Evolutionary conservation across 2,329 filamentous ascomycete genomes (phyloP).

Genomic region (Cercospora sp.): DNA sequence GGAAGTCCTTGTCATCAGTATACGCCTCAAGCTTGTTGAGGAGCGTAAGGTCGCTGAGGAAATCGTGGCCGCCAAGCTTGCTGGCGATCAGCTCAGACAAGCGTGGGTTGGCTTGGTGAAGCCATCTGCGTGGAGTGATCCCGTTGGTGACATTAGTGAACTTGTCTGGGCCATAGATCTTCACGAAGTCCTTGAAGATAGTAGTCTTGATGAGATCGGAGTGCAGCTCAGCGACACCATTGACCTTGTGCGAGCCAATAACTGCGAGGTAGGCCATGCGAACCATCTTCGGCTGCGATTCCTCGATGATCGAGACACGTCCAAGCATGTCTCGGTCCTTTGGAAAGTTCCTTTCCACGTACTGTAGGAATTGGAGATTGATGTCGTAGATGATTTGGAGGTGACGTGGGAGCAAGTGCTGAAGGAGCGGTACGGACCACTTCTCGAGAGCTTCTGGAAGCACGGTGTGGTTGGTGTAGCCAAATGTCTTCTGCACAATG

Average conservation of each 20-base stretch:
- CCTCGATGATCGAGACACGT: constrained; percentile 95
- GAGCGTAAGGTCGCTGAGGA: constrained; percentile 85
- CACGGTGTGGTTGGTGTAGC: constrained; percentile 98
- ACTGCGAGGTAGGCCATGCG: constrained; percentile 95
- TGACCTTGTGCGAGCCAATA: constrained; percentile 98
- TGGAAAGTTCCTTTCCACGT: constrained; percentile 86
- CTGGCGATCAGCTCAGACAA: constrained; percentile 89
- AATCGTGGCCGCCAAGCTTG: constrained; percentile 79
- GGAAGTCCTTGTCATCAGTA: constrained; percentile 84
- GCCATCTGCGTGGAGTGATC: constrained; percentile 92
- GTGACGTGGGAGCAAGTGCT: constrained; percentile 90
- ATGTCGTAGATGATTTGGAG: constrained; percentile 93
- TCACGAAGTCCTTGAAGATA: constrained; percentile 99
- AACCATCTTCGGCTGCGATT: constrained; percentile 95
- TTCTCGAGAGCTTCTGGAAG: constrained; percentile 96
- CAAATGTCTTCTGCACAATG: constrained; percentile 68
- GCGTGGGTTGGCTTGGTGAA: constrained; percentile 94
- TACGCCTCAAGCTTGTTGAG: constrained; percentile 83
- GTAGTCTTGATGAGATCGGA: constrained; percentile 98
- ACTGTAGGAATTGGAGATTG: constrained; percentile 90
- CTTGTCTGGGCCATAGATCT: constrained; percentile 92
- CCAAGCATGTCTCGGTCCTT: constrained; percentile 81
- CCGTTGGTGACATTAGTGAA: constrained; percentile 99
- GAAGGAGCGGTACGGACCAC: constrained; percentile 91
- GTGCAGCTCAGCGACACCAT: constrained; percentile 95